Base-by-base conservation (phyloP, 2,329 filamentous ascomycete species). In the Colletotrichum ledebouriae region DNA sequence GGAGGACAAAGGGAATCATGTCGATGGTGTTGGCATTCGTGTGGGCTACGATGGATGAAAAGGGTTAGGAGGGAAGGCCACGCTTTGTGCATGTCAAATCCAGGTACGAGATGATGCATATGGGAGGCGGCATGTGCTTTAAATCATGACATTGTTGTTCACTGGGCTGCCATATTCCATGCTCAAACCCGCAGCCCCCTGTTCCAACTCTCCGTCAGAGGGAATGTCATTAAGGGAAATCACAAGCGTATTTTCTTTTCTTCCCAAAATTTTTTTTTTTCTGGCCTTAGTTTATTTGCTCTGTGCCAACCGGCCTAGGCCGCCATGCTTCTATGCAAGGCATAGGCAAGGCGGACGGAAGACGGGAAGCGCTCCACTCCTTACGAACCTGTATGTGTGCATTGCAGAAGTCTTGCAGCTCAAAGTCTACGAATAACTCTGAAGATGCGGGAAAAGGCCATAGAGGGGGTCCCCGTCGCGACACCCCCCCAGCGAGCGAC, bases 381-480 rank as follows among this genome's bases (percentile, higher is more conserved):
- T 29, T 25, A 29, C 49, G 47, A 42, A 25, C 56, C 56, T 56
- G 25, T 63, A 39, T 63, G 53, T 53, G 52, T 29, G 33, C 13
- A 42, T 25, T 61, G 61, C 53, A 61, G 57, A 49, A 69, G 41
- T 49, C 58, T 59, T 55, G 69, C 66, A 70, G 39, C 29, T 39
- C 11, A 49, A 22, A 41, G 55, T 34, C 61, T 49, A 60, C 55
- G 55, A 56, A 60, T 42, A 69, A 60, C 66, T 61, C 49, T 66
- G 66, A 29, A 59, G 39, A 50, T 17, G 46, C 33, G 53, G 41
- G 33, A 46, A 22, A 13, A 9, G 15, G 20, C 44, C 66, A 41
- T 59, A 15, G 52, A 17, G 41, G 29, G 29, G 33, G 39, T 42
- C 46, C 41, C 58, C 57, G 56, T 57, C 63, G 61, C 65, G 53